Conservation (phyloP, 345 rosid genomes). For the Abelmoschus esculentus region DNA sequence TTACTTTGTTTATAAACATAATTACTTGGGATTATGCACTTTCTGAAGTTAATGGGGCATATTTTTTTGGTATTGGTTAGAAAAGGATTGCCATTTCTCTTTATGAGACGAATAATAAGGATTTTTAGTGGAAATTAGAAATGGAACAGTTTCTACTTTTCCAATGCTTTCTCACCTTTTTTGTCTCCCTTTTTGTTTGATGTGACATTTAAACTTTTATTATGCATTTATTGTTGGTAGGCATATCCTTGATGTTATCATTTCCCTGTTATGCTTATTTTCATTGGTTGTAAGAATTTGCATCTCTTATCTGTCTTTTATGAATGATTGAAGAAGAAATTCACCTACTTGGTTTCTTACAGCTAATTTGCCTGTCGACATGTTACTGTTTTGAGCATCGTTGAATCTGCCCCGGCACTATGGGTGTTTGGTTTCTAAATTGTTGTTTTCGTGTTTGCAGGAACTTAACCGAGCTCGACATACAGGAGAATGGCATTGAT, state of each 20-base stretch:
- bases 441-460: slow-evolving; percentile 25
- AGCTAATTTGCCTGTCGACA: too few relatives aligned
- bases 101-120: not conserved
- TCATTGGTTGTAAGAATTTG: not conserved
- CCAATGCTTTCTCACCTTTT: not conserved
- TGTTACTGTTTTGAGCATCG: too few relatives aligned
- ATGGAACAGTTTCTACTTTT: not conserved
- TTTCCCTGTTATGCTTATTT: not conserved
- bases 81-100: not conserved
- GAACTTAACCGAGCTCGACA: slow-evolving; percentile 58
- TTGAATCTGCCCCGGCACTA: too few relatives aligned
- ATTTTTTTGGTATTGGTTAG: not conserved
- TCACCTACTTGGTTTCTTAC: not conserved
- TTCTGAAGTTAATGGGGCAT: not conserved
- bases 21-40: not conserved
- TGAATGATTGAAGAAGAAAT: not conserved
- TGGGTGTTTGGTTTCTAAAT: not conserved
- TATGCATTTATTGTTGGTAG: slow-evolving; percentile 22
- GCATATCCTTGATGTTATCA: slow-evolving; percentile 12
- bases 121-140: slow-evolving; percentile 9
- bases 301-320: too few relatives aligned
- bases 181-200: slow-evolving; percentile 1
- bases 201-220: slow-evolving; percentile 17
- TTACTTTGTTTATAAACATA: not conserved
- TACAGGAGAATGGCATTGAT: slow-evolving; percentile 56